A percentile compares a stretch with the other conserved stretches of the same genome.
Conservation (phyloP, 2,329 filamentous ascomycete genomes). For the Colletotrichum viniferum region DNA sequence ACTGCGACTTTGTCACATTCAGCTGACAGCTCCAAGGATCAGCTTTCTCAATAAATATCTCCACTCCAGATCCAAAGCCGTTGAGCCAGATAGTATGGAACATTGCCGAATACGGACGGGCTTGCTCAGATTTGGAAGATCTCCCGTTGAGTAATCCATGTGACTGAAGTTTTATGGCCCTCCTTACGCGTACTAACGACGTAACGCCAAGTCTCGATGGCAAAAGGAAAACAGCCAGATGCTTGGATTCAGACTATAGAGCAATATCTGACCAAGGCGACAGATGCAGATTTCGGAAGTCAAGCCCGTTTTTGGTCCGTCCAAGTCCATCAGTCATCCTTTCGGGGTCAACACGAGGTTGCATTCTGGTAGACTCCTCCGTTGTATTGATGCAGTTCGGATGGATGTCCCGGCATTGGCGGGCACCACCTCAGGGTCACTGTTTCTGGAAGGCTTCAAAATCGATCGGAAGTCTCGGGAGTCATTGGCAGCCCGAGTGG, state of each 20-base stretch:
- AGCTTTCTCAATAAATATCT: neutral
- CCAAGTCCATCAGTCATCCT: neutral
- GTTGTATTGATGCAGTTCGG: neutral
- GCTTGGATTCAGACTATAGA: neutral
- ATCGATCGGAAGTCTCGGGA: neutral
- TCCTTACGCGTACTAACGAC: neutral
- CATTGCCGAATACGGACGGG: neutral
- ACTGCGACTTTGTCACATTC: neutral
- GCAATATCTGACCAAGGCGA: neutral
- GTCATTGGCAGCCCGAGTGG: neutral
- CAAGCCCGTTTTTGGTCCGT: neutral
- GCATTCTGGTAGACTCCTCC: neutral
- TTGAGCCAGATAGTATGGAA: neutral
- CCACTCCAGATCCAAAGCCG: neutral
- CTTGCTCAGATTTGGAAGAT: neutral
- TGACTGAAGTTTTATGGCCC: neutral
- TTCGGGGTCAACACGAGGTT: neutral
- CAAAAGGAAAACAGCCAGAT: neutral
- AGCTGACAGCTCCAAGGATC: neutral
- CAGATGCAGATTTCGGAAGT: neutral
- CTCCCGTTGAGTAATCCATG: neutral
- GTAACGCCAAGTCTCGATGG: neutral
- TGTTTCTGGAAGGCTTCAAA: neutral
- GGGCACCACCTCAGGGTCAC: neutral
- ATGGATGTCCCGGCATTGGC: neutral